Evolutionary conservation across 805 yeast species (phyloP).

Genomic region (Lachancea quebecensis): DNA sequence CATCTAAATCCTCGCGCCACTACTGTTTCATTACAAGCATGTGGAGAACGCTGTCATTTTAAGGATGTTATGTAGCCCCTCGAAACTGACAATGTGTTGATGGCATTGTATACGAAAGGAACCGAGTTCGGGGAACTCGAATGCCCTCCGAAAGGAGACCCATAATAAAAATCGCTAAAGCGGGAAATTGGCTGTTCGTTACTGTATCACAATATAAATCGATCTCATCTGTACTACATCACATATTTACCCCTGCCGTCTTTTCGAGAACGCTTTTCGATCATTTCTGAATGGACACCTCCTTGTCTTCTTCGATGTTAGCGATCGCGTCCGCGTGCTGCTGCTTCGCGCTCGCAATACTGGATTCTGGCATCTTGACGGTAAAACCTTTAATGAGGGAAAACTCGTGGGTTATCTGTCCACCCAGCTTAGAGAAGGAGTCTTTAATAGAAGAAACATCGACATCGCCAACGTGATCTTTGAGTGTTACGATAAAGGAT

Average conservation of each 20-base stretch:
- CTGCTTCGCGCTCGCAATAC: slow-evolving; percentile 39
- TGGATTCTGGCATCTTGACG: slow-evolving; percentile 48
- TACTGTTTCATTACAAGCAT: no score
- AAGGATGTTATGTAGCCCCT: no score
- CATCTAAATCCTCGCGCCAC: neutral
- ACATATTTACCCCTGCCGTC: no score
- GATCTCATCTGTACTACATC: no score
- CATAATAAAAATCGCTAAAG: no score
- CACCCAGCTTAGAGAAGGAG: slow-evolving; percentile 47
- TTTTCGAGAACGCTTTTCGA: neutral
- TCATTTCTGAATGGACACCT: slow-evolving; percentile 41
- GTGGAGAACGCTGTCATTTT: no score
- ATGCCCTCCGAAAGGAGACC: no score
- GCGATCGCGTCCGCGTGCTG: slow-evolving; percentile 44
- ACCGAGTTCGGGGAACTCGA: no score
- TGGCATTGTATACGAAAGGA: no score
- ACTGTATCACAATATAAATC: no score
- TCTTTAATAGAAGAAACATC: slow-evolving; percentile 39
- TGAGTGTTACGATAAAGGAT: slow-evolving; percentile 36
- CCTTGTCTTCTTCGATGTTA: slow-evolving; percentile 60
- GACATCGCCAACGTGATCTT: slow-evolving; percentile 38
- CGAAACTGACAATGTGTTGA: no score
- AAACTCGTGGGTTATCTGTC: slow-evolving; percentile 54
- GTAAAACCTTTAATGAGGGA: slow-evolving; percentile 61
- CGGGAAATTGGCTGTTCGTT: no score